These are phyloP conservation scores for Mortierella sp. DNA, from an alignment of 371 early-diverging fungal species.

Conservation along the genomic window DNA sequence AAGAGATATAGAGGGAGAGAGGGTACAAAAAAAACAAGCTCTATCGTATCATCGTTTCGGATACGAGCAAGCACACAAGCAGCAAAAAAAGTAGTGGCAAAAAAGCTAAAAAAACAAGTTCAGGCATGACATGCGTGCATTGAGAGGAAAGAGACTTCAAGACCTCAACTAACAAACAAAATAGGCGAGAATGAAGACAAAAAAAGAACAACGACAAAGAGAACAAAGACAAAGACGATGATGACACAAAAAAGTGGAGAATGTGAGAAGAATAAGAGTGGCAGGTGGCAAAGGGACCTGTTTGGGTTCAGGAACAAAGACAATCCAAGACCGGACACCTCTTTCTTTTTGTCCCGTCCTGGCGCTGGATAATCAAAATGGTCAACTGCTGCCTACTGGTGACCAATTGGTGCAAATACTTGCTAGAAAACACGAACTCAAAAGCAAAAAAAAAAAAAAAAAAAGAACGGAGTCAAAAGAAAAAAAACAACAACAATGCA, in stretches of 20 bases:
- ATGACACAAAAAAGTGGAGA: not conserved
- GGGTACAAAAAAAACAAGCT: slow-evolving; percentile 6
- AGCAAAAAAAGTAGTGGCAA: slow-evolving; percentile 7
- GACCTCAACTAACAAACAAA: not conserved
- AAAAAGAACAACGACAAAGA: not conserved
- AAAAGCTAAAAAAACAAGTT: not conserved
- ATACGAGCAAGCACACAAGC: slow-evolving; percentile 4
- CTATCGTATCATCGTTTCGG: no score
- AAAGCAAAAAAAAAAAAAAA: not conserved
- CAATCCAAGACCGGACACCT: no score
- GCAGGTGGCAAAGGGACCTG: not conserved
- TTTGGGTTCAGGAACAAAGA: not conserved
- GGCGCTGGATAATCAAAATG: no score
- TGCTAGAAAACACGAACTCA: not conserved
- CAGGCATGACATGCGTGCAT: not conserved
- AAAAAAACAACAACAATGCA: not conserved
- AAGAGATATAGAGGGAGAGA: slow-evolving; percentile 4
- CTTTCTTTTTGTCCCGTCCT: no score
- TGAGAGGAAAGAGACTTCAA: not conserved
- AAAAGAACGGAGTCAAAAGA: not conserved
- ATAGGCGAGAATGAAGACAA: not conserved
- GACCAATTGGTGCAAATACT: not conserved
- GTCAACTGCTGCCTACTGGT: not conserved
- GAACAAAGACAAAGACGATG: not conserved
- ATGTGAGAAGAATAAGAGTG: no score